Evolutionary conservation across 2,329 filamentous ascomycete genomes (phyloP).

Genomic region (Sporothrix pallida): DNA sequence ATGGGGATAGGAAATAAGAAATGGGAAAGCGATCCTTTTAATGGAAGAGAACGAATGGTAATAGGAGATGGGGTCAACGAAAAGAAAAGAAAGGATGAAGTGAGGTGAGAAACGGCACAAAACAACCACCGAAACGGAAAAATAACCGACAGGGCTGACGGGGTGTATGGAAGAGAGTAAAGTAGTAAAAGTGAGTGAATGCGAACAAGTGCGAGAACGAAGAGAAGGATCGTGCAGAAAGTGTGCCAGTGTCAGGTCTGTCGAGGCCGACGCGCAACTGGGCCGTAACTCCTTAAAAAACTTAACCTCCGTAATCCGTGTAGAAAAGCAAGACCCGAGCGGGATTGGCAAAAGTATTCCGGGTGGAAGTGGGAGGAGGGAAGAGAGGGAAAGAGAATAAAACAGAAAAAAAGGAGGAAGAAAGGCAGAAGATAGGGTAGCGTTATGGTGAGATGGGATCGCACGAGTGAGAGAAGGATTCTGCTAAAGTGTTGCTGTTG

Average conservation of each 20-base stretch:
- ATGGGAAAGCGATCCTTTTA: not conserved
- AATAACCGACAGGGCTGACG: conserved; percentile 11
- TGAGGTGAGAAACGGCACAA: not conserved
- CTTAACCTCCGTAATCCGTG: not conserved
- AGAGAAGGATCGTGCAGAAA: not conserved
- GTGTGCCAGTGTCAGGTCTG: not conserved
- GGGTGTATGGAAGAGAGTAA: not conserved
- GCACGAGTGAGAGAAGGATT: no score
- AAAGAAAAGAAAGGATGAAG: not conserved
- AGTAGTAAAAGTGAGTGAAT: not conserved
- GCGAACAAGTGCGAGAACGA: not conserved
- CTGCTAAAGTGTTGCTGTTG: no score
- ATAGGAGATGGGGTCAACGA: not conserved
- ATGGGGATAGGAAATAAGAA: not conserved
- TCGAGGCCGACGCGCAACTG: no score
- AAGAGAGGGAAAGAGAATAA: not conserved
- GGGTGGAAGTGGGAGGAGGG: not conserved
- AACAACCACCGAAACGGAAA: not conserved
- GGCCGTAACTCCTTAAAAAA: not conserved
- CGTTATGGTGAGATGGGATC: not conserved
- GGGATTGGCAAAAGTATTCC: not conserved
- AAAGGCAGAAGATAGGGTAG: no score
- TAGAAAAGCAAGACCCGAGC: not conserved
- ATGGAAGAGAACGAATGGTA: not conserved
- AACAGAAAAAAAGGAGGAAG: no score